Evolutionary conservation across 2,329 filamentous ascomycete genomes (phyloP), one percentile per base, ranked within the genome.

Genomic region (Aspergillus sp.): DNA sequence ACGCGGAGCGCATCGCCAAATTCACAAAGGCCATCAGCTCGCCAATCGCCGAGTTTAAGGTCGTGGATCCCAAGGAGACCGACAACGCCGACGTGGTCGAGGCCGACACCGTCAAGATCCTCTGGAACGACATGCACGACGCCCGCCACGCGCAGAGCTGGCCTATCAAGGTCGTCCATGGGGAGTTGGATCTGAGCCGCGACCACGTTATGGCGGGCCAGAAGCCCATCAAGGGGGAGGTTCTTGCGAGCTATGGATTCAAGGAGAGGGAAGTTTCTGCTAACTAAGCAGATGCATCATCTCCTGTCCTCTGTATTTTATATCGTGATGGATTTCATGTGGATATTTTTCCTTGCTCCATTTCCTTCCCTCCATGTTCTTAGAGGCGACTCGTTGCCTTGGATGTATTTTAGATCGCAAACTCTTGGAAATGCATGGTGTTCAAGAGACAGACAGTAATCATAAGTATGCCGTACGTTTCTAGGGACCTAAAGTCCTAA

Each of bases 81-180:
- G 69, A 72, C 46, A 68, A 71, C 2, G 53, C 75, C 19, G 11
- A 55, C 57, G 66, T n/a, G 64, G 22, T 41, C 34, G 34, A 41
- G 4, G 23, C 69, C 13, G 65, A 73, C 11, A 62, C 74, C n/a
- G 76, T 82, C 31, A 79, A 79, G 68, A 74, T 82, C 43, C 74
- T 79, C 58, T 83, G 81, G 81, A 75, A 73, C 17, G 79, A 83
- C 68, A 48, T 81, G 34, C 73, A 80, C 54, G 78, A 82, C 69
- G 79, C 79, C 30, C 72, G 74, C 43, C 75, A 70, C 62, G 80
- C 81, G 7, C 67, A 74, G 59, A 59, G 68, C 5, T 83, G 81
- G 81, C 79, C 80, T 11, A 68, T 71, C n/a, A 72, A 66, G 30
- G 79, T 82, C 50, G 66, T 73, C 7, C 81, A 83, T 62, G 79